These are phyloP conservation scores for Colletotrichum scovillei DNA, from an alignment of 2,329 filamentous ascomycete species.

Conservation along the genomic window DNA sequence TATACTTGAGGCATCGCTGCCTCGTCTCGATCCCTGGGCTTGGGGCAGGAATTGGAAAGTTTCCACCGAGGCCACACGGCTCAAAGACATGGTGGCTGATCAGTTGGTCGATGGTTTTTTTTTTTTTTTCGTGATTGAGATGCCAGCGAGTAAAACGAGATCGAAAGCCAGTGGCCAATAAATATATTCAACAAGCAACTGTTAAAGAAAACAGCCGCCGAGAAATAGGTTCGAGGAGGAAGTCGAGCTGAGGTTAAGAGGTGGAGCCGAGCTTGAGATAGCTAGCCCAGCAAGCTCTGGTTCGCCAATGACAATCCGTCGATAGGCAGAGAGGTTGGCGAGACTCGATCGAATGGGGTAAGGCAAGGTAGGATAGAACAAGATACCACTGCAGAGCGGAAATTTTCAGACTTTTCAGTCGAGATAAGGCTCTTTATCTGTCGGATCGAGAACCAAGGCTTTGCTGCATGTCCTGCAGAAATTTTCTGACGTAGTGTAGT, in stretches of 20 bases:
- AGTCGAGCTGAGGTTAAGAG: not conserved
- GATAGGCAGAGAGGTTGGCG: not conserved
- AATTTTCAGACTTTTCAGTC: not conserved
- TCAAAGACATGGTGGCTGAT: slow-evolving; percentile 59
- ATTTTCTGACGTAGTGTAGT: not conserved
- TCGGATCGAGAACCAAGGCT: not conserved
- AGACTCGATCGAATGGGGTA: not conserved
- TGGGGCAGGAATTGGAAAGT: slow-evolving; percentile 57
- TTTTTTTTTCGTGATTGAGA: not conserved
- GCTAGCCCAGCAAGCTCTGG: not conserved
- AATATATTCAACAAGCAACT: not conserved
- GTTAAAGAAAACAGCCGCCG: not conserved
- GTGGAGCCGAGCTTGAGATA: not conserved
- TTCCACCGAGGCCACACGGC: slow-evolving; percentile 64
- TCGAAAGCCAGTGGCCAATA: not conserved
- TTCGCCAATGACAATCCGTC: slow-evolving; percentile 9
- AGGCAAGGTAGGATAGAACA: not conserved
- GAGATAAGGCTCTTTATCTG: not conserved
- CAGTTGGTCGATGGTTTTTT: not conserved
- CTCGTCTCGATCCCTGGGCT: slow-evolving; percentile 53
- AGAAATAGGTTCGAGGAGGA: not conserved
- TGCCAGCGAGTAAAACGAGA: not conserved
- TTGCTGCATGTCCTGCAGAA: not conserved
- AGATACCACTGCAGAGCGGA: not conserved
- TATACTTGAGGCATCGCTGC: slow-evolving; percentile 57